Base-by-base conservation (phyloP, 495 filamentous ascomycete species). In the Neurospora sp. region DNA sequence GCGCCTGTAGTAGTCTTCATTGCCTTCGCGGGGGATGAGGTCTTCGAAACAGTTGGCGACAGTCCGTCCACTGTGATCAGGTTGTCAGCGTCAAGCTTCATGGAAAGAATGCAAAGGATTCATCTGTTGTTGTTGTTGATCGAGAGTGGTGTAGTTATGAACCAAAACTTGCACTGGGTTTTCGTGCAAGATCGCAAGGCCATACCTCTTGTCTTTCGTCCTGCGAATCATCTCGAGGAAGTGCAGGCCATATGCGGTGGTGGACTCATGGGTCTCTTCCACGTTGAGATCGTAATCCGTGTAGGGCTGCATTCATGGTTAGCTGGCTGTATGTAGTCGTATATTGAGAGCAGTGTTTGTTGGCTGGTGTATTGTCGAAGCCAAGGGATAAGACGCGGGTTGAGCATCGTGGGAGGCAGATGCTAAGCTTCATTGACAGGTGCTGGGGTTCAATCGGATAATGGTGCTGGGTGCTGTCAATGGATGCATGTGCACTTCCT, bases 131-230 rank as follows among this genome's bases (percentile, higher is more conserved):
- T 16, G 12, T 18, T 9, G 6, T 35, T 3, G 27, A 35, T 35
- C 27, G 5, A 1, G 1, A 18, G 54, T 37, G 6, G 62, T 54
- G 73, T 20, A 73, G 44, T 27, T 20, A 23, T 5, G 6, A 8
- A 10, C n/a, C n/a, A 39, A 12, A 39, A 31, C 20, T 9, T 66
- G 54, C 14, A 66, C 27, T 3, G 27, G 54, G 54, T 9, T 31
- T 44, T 66, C 12, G 23, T 66, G 54, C 20, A 60, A 60, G 23
- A 60, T 60, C 2, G 49, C 23, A 60, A 31, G 0, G 0, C 60
- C 86, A 74, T 84, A 93, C 92, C 85, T 90, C 83, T 93, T 94
- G 81, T 93, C 92, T 75, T 86, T 88, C 12, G 91, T 89, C 71
- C 86, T 84, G 76, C 87, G 88, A 79, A 93, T 86, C 76, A 87